Percentiles rank a stretch among this genome's conserved stretches.
Conservation (phyloP, 2,329 filamentous ascomycete genomes). For the Monosporascus sp. region DNA sequence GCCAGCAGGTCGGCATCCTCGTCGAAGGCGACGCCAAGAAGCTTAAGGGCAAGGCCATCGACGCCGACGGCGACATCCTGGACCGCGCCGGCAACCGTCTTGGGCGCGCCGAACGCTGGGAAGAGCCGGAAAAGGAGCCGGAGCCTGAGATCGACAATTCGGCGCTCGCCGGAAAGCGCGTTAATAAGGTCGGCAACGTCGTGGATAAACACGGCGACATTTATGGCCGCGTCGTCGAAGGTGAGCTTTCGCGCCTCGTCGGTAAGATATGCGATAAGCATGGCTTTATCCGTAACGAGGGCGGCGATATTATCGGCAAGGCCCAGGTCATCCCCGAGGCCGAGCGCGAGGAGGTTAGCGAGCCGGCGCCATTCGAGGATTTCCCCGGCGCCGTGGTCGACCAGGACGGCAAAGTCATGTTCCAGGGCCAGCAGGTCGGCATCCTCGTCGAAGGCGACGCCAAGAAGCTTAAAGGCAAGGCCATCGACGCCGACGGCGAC, state of each 20-base stretch:
- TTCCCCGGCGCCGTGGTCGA: conserved; percentile 52
- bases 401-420: conserved; percentile 47
- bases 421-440: conserved; percentile 51
- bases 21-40: conserved; percentile 59
- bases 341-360: conserved; percentile 51
- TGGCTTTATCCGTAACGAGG: conserved; percentile 67
- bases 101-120: conserved; percentile 64
- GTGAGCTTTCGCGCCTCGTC: conserved; percentile 56
- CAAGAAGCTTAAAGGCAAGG: conserved; percentile 58
- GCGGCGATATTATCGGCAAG: conserved; percentile 63
- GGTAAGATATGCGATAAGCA: conserved; percentile 68
- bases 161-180: conserved; percentile 61
- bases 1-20: conserved; percentile 54
- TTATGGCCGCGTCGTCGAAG: conserved; percentile 63
- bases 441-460: conserved; percentile 59
- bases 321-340: conserved; percentile 64
- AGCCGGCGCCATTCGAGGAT: conserved; percentile 51
- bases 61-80: conserved; percentile 63
- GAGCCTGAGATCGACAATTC: conserved; percentile 54
- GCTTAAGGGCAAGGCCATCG: conserved; percentile 60
- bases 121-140: conserved; percentile 45
- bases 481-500: conserved; percentile 65
- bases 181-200: conserved; percentile 64
- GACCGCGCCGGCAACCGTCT: conserved; percentile 63
- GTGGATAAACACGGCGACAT: conserved; percentile 51